Evolutionary conservation across 1,139 yeast species (phyloP), one percentile per base, ranked within the genome.

Genomic region (Candida anutae): DNA sequence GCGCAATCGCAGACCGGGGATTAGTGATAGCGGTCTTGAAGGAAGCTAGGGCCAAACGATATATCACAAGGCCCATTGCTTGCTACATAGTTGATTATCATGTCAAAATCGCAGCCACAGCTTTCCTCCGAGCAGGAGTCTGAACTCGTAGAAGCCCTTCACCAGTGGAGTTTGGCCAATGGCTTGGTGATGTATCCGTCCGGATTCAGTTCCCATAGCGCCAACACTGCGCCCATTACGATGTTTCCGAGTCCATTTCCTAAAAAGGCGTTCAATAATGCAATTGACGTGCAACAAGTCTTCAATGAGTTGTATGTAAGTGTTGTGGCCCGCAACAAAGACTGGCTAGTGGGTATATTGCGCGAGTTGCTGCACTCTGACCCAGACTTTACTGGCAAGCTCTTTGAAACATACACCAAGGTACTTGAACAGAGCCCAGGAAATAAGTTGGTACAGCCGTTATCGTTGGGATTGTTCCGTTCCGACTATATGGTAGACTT

Each of bases 191-290:
- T 88, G 75, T 77, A 82, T 43, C 85, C 87, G 3, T 77, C 79
- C 4, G 56, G 64, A 22, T 78, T 67, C 50, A 27, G 54, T 13
- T 24, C 37, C 1, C 62, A 47, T 36, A 61, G 56, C 46, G 79
- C 83, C 12, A 66, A 65, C 27, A 71, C 70, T 34, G 95, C 95
- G 3, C 97, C 98, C 15, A 75, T 85, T 9, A 88, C 98, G 1
- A 47, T 88, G 23, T 85, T 69, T 45, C 99, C 98, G 4, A 83
- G 97, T 0, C 95, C 95, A 8, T 77, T 88, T 39, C 88, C 95
- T 2, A 65, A 58, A 36, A 31, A 47, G 2, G 75, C 82, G 28
- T 88, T 84, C 48, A 61, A 73, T 13, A 64, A 68, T 34, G 94
- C 95, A 1, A 46, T 73, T 19, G 56, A 54, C 5, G 79, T 87